phyloP scores from a whole-genome alignment of 2,329 filamentous ascomycete species.

The Fusarium armeniacum region DNA sequence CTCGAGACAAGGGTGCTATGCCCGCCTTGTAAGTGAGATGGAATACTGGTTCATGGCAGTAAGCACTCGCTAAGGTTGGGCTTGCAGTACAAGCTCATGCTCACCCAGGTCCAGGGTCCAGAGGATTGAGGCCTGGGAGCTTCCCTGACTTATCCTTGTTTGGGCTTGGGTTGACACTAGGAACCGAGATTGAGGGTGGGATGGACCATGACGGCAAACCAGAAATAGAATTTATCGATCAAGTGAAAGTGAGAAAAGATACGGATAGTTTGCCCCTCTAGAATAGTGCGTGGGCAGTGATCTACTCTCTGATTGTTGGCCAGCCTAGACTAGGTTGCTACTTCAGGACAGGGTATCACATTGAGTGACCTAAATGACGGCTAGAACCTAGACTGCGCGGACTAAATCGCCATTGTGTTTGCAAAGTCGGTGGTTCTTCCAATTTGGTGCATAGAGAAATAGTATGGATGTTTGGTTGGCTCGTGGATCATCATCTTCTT shows the following conservation, averaged over 20 bases:
- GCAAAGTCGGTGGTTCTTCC: constrained; percentile 22
- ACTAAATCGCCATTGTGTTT: constrained; percentile 5
- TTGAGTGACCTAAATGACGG: not conserved
- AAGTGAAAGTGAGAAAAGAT: constrained; percentile 9
- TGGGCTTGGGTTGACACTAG: constrained; percentile 25
- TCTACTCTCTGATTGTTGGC: not conserved
- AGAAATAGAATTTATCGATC: constrained; percentile 37
- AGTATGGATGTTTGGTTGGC: constrained; percentile 27
- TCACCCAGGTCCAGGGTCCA: constrained; percentile 27
- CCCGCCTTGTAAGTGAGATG: constrained; percentile 15
- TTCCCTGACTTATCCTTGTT: constrained; percentile 23
- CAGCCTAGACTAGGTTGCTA: not conserved
- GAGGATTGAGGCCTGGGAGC: constrained; percentile 14
- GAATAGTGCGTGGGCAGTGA: not conserved
- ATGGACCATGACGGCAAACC: constrained; percentile 11
- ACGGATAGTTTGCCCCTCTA: not conserved
- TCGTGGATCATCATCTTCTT: constrained; percentile 20
- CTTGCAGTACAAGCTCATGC: not conserved
- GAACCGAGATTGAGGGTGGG: constrained; percentile 43
- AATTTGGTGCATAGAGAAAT: not conserved
- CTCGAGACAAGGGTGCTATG: constrained; percentile 16
- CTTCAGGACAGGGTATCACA: not conserved
- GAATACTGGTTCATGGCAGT: constrained; percentile 15
- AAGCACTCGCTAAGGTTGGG: constrained; percentile 32
- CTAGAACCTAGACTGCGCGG: not conserved